phyloP scores from a whole-genome alignment of 2,329 filamentous ascomycete species.

The Colletotrichum sp. region DNA sequence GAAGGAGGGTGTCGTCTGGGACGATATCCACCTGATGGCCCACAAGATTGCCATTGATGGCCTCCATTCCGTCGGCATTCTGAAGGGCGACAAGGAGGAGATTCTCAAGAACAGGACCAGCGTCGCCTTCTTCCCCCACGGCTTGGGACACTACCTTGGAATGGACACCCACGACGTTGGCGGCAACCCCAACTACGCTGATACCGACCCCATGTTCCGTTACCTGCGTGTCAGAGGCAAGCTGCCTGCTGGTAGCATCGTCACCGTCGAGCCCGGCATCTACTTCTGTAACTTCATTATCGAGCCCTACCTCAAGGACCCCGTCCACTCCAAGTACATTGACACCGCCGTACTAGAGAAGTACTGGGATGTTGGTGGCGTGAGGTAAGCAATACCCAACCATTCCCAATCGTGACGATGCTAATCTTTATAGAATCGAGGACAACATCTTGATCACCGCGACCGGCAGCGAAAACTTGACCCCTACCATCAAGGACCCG shows the following conservation, averaged over 20 bases:
- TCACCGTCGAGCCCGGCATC: conserved; percentile 94
- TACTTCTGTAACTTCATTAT: conserved; percentile 95
- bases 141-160: conserved; percentile 87
- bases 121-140: conserved; percentile 90
- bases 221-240: conserved; percentile 82
- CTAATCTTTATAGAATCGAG: conserved; percentile 54
- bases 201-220: conserved; percentile 83
- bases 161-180: conserved; percentile 92
- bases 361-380: conserved; percentile 84
- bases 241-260: conserved; percentile 77
- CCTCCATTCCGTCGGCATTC: conserved; percentile 75
- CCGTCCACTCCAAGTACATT: conserved; percentile 77
- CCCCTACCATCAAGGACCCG: conserved; percentile 72
- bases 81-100: conserved; percentile 71
- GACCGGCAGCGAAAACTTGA: conserved; percentile 74
- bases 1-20: conserved; percentile 78
- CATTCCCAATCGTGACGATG: neutral
- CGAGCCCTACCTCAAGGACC: conserved; percentile 76
- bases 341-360: conserved; percentile 73
- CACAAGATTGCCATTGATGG: conserved; percentile 85
- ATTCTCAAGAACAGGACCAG: conserved; percentile 82
- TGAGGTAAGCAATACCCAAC: conserved; percentile 52
- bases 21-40: conserved; percentile 80
- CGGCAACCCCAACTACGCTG: conserved; percentile 77
- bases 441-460: conserved; percentile 77